Percentiles rank a stretch among this genome's conserved stretches.
phyloP scores from a whole-genome alignment of 1,139 yeast species.

The Candida freyschussii region DNA sequence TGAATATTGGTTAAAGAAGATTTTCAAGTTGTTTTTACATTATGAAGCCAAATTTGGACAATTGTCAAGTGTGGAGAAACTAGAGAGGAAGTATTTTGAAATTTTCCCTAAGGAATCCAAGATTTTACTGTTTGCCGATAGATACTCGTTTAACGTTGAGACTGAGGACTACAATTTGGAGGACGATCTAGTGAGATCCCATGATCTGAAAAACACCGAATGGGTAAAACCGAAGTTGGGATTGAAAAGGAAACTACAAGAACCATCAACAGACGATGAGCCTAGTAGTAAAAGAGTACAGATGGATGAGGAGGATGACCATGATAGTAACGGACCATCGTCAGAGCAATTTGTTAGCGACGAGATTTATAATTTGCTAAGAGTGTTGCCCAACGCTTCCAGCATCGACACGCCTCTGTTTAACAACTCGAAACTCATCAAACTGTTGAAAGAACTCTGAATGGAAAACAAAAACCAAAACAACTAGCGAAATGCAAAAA shows the following conservation, averaged over 20 bases:
- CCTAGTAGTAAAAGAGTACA: too few species aligned
- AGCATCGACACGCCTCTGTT: conserved; percentile 16
- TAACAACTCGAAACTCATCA: conserved; percentile 19
- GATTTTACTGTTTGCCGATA: conserved; percentile 33
- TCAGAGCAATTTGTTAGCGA: conserved; percentile 28
- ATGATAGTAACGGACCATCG: not conserved
- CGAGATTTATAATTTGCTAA: conserved; percentile 47
- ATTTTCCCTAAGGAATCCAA: conserved; percentile 54
- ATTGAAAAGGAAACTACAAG: conserved; percentile 14
- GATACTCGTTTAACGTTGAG: conserved; percentile 30
- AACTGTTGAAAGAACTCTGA: conserved; percentile 11
- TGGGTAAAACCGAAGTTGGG: not conserved
- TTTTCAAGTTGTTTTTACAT: conserved; percentile 44
- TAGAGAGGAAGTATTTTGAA: conserved; percentile 64
- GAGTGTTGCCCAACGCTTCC: conserved; percentile 41
- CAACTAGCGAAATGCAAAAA: too few species aligned
- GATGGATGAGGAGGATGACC: conserved; percentile 2
- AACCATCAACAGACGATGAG: conserved; percentile 5
- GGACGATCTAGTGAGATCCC: conserved; percentile 21
- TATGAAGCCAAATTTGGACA: conserved; percentile 64
- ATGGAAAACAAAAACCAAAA: conserved; percentile 21
- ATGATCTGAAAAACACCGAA: conserved; percentile 16
- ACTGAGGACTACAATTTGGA: conserved; percentile 14
- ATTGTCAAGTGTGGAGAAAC: conserved; percentile 56
- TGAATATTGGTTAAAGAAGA: conserved; percentile 31